Percentiles rank a stretch among this genome's conserved stretches.
Evolutionary conservation across 192 early-diverging fungal species (phyloP).

Genomic region (Coemansia brasiliensis): DNA sequence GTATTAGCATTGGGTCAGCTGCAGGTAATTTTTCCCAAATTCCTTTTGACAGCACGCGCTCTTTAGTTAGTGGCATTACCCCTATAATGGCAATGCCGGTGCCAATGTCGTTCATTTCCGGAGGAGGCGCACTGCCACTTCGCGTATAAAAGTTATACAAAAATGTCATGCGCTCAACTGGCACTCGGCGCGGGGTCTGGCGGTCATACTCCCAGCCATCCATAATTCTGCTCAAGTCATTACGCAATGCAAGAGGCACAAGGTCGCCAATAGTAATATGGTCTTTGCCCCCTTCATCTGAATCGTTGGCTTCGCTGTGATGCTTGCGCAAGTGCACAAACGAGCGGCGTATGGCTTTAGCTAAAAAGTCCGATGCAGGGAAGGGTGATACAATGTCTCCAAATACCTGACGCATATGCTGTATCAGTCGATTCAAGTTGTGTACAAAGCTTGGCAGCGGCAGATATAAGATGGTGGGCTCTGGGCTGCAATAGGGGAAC

Average conservation of each 20-base stretch:
- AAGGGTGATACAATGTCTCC: slow-evolving; percentile 42
- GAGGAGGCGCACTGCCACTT: slow-evolving; percentile 15
- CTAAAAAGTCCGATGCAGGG: slow-evolving; percentile 26
- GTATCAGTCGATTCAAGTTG: slow-evolving; percentile 32
- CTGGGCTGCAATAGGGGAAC: slow-evolving; percentile 49
- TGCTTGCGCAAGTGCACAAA: slow-evolving; percentile 32
- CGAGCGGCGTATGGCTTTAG: slow-evolving; percentile 39
- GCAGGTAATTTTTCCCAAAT: slow-evolving; percentile 21
- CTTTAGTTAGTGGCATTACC: slow-evolving; percentile 31
- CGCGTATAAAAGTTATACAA: slow-evolving; percentile 46
- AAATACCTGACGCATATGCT: slow-evolving; percentile 44
- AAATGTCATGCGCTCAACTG: slow-evolving; percentile 36
- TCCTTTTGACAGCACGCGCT: slow-evolving; percentile 31
- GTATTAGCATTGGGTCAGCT: too few relatives aligned
- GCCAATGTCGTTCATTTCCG: slow-evolving; percentile 45
- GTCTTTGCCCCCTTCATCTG: slow-evolving; percentile 1
- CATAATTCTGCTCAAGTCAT: slow-evolving; percentile 30
- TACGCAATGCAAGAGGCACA: slow-evolving; percentile 30
- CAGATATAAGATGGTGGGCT: slow-evolving; percentile 49
- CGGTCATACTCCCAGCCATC: slow-evolving; percentile 49
- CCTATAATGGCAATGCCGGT: slow-evolving; percentile 34
- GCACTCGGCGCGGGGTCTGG: slow-evolving; percentile 34
- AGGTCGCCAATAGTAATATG: slow-evolving; percentile 17
- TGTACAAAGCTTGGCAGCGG: slow-evolving; percentile 53
- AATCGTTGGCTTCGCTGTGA: slow-evolving; percentile 7